Evolutionary conservation across 2,329 filamentous ascomycete genomes (phyloP), one percentile per base, ranked within the genome.

Genomic region (Lasiodiplodia theobromae): DNA sequence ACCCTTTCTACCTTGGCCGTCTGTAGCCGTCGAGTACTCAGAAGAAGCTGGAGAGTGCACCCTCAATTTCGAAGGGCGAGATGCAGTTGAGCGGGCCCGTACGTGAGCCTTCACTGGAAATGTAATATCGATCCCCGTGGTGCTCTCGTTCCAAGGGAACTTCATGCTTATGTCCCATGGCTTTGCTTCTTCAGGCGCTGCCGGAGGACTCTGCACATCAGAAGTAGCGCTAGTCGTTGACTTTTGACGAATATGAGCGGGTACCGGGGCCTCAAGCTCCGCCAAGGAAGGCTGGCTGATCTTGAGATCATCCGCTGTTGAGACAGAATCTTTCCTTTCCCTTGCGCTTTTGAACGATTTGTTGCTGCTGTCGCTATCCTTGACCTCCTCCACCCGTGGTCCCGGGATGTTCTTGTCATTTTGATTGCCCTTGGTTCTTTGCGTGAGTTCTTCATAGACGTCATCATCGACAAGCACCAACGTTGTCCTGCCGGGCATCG

Each of bases 401-500:
- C 51, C 51, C 7, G n/a, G 31, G 10, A 47, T 12, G 16, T 25
- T 37, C 28, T 51, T 63, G 18, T 49, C 25, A 6, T 37, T 34
- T 5, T 21, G 31, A 21, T 57, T 38, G 18, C 37, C 25, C 25
- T 37, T 64, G 40, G 21, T 5, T n/a, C 71, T 73, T 38, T 67
- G 66, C 5, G 72, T 74, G 37, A 79, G 69, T 71, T 79, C 74
- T 37, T 78, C 72, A 49, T 76, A 79, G 7, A 78, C 66, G 31
- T 72, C 75, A 66, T 79, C 78, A 8, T 78, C 76, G 49, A 79
- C 71, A 21, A 78, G 72, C 6, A 78, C 69, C 72, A 79, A 71
- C 14, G 74, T 68, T 3, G 75, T 73, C 54, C 74, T 74, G 8
- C 78, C 78, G 60, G 73, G 75, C 28, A 80, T 68, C 25, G 78